These are phyloP conservation scores for Dothidotthia symphoricarpi DNA, from an alignment of 2,329 filamentous ascomycete species.

Conservation along the genomic window DNA sequence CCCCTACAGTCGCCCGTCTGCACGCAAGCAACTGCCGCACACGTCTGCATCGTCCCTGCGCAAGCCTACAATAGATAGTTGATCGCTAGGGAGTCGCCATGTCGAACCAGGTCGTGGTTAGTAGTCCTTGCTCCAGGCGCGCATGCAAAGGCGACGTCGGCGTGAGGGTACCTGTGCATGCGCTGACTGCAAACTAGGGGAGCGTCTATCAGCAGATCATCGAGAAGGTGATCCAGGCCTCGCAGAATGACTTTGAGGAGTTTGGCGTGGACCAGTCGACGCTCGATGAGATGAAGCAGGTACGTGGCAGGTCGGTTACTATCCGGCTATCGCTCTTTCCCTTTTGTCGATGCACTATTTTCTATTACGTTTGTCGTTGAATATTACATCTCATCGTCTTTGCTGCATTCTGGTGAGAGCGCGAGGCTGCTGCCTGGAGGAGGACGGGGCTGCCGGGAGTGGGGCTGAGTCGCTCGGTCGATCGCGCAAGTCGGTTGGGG, in stretches of 20 bases:
- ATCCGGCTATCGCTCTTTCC: slow-evolving; percentile 17
- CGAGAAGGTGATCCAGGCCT: slow-evolving; percentile 63
- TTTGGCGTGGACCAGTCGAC: slow-evolving; percentile 86
- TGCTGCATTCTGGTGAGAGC: slow-evolving; percentile 16
- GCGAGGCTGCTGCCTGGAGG: slow-evolving; percentile 23
- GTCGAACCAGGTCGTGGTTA: slow-evolving; percentile 43
- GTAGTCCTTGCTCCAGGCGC: slow-evolving; percentile 26
- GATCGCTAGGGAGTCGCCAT: slow-evolving; percentile 24
- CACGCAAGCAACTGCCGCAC: slow-evolving; percentile 23
- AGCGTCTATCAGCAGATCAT: slow-evolving; percentile 88
- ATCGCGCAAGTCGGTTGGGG: slow-evolving; percentile 37
- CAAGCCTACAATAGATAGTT: slow-evolving; percentile 18
- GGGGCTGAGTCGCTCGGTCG: slow-evolving; percentile 43
- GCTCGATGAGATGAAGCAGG: slow-evolving; percentile 81
- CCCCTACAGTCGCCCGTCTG: slow-evolving; percentile 14
- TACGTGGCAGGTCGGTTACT: slow-evolving; percentile 52
- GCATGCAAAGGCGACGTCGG: slow-evolving; percentile 15
- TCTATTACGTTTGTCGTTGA: slow-evolving; percentile 6
- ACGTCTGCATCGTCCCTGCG: slow-evolving; percentile 12
- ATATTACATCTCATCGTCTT: slow-evolving; percentile 14
- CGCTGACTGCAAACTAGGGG: slow-evolving; percentile 51
- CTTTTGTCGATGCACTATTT: slow-evolving; percentile 10
- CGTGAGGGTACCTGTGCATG: slow-evolving; percentile 27
- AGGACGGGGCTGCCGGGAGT: slow-evolving; percentile 42
- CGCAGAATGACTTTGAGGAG: slow-evolving; percentile 94